Conservation (phyloP, 495 filamentous ascomycete genomes). For the Penicillium goetzii region DNA sequence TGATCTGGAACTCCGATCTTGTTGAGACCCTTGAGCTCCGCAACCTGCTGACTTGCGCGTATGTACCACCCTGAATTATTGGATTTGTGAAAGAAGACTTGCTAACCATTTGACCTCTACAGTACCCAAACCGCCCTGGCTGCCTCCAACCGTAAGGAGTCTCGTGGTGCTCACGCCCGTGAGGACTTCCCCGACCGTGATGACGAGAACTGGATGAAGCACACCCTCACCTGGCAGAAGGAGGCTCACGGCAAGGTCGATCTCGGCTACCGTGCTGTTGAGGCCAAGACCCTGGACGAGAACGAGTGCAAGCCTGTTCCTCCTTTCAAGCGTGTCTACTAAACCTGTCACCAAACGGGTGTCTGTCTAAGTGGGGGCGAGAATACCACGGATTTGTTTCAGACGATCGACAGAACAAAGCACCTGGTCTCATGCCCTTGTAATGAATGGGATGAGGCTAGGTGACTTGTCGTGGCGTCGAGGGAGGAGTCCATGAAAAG, state of each 20-base stretch:
- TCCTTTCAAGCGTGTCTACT: constrained; percentile 86
- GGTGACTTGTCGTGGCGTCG: constrained; percentile 19
- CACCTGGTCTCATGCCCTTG: background rate
- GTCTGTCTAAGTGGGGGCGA: constrained; percentile 15
- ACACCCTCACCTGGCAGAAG: constrained; percentile 94
- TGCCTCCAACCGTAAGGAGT: constrained; percentile 90
- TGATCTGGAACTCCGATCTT: constrained; percentile 99
- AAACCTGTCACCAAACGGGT: constrained; percentile 31
- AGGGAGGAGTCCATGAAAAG: constrained; percentile 44
- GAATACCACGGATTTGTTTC: constrained; percentile 32
- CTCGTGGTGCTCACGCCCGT: constrained; percentile 89
- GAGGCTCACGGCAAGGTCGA: constrained; percentile 78
- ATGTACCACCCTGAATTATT: constrained; percentile 41
- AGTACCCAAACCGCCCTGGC: constrained; percentile 83
- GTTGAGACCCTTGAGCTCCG: constrained; percentile 93
- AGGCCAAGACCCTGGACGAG: constrained; percentile 80
- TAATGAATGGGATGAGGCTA: background rate
- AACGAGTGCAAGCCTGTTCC: constrained; percentile 86
- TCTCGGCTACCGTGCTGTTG: constrained; percentile 76
- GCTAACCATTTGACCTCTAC: constrained; percentile 19
- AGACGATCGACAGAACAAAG: constrained; percentile 16
- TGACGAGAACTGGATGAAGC: constrained; percentile 98
- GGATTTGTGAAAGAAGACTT: too few relatives aligned
- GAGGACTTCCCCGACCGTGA: constrained; percentile 95
- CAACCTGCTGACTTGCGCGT: constrained; percentile 94